A percentile compares a stretch with the other conserved stretches of the same genome.
Conservation (phyloP, 805 yeast genomes). For the Candida coleopterorum region DNA sequence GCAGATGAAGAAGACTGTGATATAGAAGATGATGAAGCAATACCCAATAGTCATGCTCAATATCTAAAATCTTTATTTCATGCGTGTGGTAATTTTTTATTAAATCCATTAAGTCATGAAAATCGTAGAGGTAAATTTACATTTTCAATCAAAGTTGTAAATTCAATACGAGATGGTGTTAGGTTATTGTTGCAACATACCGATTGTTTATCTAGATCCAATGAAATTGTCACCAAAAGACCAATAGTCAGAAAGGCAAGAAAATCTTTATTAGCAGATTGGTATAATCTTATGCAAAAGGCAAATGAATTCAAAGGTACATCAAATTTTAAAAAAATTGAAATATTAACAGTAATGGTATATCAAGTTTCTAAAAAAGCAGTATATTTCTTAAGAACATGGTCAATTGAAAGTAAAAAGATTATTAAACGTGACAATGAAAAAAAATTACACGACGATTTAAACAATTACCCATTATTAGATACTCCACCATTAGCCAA, state of each 20-base stretch:
- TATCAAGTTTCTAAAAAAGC: conserved; percentile 66
- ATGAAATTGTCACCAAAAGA: conserved; percentile 59
- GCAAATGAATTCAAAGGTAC: conserved; percentile 73
- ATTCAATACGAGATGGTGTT: conserved; percentile 71
- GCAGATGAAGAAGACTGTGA: conserved; percentile 13
- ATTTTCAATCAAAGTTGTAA: conserved; percentile 53
- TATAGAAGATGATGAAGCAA: conserved; percentile 29
- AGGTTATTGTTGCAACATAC: conserved; percentile 59
- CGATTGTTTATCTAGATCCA: conserved; percentile 70
- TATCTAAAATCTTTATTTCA: conserved; percentile 54
- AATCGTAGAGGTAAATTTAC: conserved; percentile 40
- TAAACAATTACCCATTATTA: conserved; percentile 44
- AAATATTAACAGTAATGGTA: conserved; percentile 56
- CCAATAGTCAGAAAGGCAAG: conserved; percentile 60
- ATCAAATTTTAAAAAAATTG: conserved; percentile 51
- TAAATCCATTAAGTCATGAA: conserved; percentile 55
- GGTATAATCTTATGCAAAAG: conserved; percentile 74
- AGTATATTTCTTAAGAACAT: conserved; percentile 58
- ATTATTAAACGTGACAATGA: conserved; percentile 33
- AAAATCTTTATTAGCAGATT: conserved; percentile 67
- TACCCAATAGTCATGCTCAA: conserved; percentile 36
- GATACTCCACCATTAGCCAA: conserved; percentile 56
- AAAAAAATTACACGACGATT: conserved; percentile 28
- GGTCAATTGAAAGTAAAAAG: conserved; percentile 61
- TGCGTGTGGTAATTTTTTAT: conserved; percentile 61